A percentile compares a stretch with the other conserved stretches of the same genome.
phyloP scores from a whole-genome alignment of 495 filamentous ascomycete species.

The Penicillium taxi region DNA sequence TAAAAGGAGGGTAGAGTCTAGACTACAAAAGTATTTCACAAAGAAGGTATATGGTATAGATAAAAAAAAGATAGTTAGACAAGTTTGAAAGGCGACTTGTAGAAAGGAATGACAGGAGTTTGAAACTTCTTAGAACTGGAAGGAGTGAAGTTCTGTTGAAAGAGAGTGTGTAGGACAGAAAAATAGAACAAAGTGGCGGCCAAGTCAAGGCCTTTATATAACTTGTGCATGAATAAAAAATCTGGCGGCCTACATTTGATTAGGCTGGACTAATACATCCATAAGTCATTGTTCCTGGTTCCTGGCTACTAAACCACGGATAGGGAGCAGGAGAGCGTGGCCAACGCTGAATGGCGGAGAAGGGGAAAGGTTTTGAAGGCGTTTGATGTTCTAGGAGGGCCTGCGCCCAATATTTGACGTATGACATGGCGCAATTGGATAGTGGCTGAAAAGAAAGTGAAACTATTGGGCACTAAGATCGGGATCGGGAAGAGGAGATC shows the following conservation, averaged over 20 bases:
- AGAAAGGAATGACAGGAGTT: conserved; percentile 20
- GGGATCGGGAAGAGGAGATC: neutral
- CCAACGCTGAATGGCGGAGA: neutral
- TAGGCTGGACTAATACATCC: conserved; percentile 8
- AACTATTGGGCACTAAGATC: conserved; percentile 1
- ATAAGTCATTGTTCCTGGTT: conserved; percentile 14
- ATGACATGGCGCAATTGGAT: conserved; percentile 7
- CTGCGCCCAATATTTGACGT: conserved; percentile 14
- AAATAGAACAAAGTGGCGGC: neutral
- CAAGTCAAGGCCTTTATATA: conserved; percentile 8
- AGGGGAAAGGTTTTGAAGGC: conserved; percentile 3
- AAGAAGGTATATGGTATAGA: neutral
- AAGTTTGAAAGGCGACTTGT: conserved; percentile 6
- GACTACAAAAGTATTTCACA: conserved; percentile 4
- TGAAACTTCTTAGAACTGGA: conserved; percentile 14
- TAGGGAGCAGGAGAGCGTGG: conserved; percentile 1
- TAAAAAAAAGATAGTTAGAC: conserved; percentile 7
- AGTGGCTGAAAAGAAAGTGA: neutral
- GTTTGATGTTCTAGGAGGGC: conserved; percentile 12
- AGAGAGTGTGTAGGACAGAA: conserved; percentile 12
- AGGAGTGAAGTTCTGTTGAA: conserved; percentile 14
- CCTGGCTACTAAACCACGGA: conserved; percentile 13
- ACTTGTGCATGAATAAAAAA: conserved; percentile 5
- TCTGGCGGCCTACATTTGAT: conserved; percentile 9
- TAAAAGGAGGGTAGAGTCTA: conserved; percentile 9